Evolutionary conservation across 2,329 filamentous ascomycete genomes (phyloP), one percentile per base, ranked within the genome.

Genomic region (Gnomoniopsis sp.): DNA sequence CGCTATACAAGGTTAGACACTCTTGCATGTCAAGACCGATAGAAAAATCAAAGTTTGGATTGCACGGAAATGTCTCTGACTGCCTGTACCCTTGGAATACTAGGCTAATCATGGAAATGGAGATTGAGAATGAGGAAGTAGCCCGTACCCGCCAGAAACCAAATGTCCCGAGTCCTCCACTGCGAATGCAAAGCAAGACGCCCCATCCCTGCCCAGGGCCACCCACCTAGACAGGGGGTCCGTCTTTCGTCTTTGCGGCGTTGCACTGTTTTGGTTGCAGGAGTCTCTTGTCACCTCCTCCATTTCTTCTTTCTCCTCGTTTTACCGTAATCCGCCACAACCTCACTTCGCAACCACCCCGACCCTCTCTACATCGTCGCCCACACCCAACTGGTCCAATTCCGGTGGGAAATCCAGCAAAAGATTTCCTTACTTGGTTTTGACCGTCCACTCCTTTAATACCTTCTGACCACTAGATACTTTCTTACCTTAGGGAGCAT

Each of bases 391-490:
- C 69, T 84, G 81, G 82, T 77, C 74, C 81, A 77, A 81, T 82
- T 81, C 81, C 80, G 77, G 80, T 70, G 71, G 79, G 78, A 76
- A 70, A 75, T 77, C 76, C 76, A 65, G 41, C 56, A 4, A 67
- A 68, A 72, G 71, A 77, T 77, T 80, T 77, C 73, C 41, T 75
- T 73, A 46, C 80, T 85, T 58, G 82, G 81, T 80, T 74, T 83
- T 76, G 79, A 70, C 81, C 81, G 81, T 84, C 81, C 81, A 76
- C 79, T 84, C 81, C 77, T 79, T 79, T 81, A 65, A 61, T 64
- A 63, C 65, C 63, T 58, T 65, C 64, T 65, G 46, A 51, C 50
- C 38, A 55, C 65, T 56, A 55, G 58, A 61, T 62, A 54, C 57
- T 52, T 49, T 41, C 21, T 62, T 55, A 52, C 50, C 55, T 50